Conservation (phyloP, 2,329 filamentous ascomycete genomes). For the Colletotrichum navitas region DNA sequence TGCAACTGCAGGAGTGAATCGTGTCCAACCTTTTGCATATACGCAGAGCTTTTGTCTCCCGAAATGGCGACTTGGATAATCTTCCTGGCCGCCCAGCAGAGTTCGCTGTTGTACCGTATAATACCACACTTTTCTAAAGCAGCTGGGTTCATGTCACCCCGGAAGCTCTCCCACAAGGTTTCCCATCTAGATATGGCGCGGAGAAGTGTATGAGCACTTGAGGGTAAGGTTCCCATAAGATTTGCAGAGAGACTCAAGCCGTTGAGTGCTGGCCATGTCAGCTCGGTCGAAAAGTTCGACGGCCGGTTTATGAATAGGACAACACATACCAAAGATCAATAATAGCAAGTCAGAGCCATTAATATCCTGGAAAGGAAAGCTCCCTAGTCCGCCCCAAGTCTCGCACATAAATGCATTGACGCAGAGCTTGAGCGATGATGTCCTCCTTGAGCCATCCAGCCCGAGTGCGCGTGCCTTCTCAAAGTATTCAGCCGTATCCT, state of each 20-base stretch:
- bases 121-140: slow-evolving; percentile 23
- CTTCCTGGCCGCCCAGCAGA: slow-evolving; percentile 33
- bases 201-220: slow-evolving; percentile 29
- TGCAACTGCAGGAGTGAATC: slow-evolving; percentile 34
- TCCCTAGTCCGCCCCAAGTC: slow-evolving; percentile 34
- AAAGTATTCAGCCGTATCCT: slow-evolving; percentile 42
- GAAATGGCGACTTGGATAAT: slow-evolving; percentile 31
- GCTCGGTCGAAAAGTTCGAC: neutral
- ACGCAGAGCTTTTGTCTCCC: slow-evolving; percentile 35
- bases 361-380: slow-evolving; percentile 33
- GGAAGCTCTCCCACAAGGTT: slow-evolving; percentile 41
- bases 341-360: slow-evolving; percentile 33
- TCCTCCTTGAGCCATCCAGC: slow-evolving; percentile 4
- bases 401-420: slow-evolving; percentile 44
- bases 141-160: neutral
- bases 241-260: slow-evolving; percentile 36
- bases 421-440: slow-evolving; percentile 39
- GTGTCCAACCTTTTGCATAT: slow-evolving; percentile 37
- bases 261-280: slow-evolving; percentile 29
- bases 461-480: slow-evolving; percentile 14
- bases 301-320: too few relatives aligned
- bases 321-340: slow-evolving; percentile 31
- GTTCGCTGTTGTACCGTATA: slow-evolving; percentile 37
- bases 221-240: slow-evolving; percentile 39
- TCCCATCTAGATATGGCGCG: slow-evolving; percentile 45